Base-by-base conservation (phyloP, 129 eudicot genomes). In the Flaveria robusta region DNA sequence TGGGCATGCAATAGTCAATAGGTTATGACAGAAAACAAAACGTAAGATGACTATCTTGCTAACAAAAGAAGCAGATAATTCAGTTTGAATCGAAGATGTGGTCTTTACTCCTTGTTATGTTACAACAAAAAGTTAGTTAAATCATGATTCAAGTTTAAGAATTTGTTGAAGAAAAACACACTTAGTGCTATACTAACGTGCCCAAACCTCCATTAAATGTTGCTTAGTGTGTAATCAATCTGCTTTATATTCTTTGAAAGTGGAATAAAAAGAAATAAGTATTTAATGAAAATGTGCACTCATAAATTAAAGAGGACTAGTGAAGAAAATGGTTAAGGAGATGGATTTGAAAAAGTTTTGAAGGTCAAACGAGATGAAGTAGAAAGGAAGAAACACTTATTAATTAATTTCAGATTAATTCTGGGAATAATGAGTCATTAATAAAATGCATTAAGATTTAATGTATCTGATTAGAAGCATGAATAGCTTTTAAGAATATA, bases 171-270 rank as follows among this genome's bases (percentile, higher is more conserved):
- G 39, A 34, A 34, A 34, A 34, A n/a, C n/a, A n/a, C n/a, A n/a
- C n/a, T n/a, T 34, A 5, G 7, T 65, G 15, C 54, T 20, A 37
- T 19, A 59, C 27, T 31, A 14, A 49, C 65, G 65, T 64, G 72
- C 34, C 55, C 59, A 70, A 71, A 72, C 71, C 72, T n/a, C 24
- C 43, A 60, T 29, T 79, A 70, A 78, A 47, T 70, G 71, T 71
- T 78, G 77, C 72, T 70, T 52, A 47, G 31, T 19, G 16, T 78
- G 43, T 59, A 71, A 70, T 70, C 54, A 70, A 59, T 59, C 65
- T 27, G 50, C 37, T 65, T 66, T 19, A 37, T 34, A 45, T 60
- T 24, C 13, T 42, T 24, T 19, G 14, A 20, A 15, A 14, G 10
- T n/a, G 16, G 29, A 16, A 11, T 16, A 6, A 66, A 15, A 65